phyloP scores from a whole-genome alignment of 164 flowering plant species.

The Sextonia rubra region DNA sequence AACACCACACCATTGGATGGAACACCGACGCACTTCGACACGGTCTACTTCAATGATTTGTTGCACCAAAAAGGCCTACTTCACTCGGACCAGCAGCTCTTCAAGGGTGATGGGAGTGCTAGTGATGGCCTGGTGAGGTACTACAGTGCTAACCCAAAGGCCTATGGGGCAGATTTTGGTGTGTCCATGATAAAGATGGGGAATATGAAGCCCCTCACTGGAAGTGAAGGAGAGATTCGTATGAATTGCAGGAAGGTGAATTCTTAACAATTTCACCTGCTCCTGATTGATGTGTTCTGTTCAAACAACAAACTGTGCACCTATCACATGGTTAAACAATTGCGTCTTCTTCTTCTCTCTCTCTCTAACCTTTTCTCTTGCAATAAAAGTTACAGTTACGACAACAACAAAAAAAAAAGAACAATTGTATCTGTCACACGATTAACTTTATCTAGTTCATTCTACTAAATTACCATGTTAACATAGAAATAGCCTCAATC shows the following conservation, averaged over 20 bases:
- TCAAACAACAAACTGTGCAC: too few relatives aligned
- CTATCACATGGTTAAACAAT: too few relatives aligned
- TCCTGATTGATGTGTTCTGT: too few relatives aligned
- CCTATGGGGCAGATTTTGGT: conserved; percentile 24
- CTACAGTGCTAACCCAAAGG: conserved; percentile 11
- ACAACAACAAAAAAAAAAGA: too few relatives aligned
- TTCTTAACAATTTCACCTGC: background rate
- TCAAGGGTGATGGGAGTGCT: conserved; percentile 18
- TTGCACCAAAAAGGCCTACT: conserved; percentile 24
- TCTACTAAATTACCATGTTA: too few relatives aligned
- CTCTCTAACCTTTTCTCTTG: too few relatives aligned
- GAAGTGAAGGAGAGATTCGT: conserved; percentile 26
- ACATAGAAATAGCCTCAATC: too few relatives aligned
- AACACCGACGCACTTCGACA: conserved; percentile 14
- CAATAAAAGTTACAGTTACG: too few relatives aligned
- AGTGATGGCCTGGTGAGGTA: conserved; percentile 20
- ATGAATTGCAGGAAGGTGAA: conserved; percentile 29
- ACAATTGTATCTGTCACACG: too few relatives aligned
- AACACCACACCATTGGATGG: conserved; percentile 20
- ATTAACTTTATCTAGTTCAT: too few relatives aligned
- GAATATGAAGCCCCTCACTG: conserved; percentile 18
- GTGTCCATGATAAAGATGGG: conserved; percentile 34
- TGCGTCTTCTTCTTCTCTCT: too few relatives aligned
- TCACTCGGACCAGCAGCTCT: conserved; percentile 32
- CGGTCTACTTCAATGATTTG: conserved; percentile 18